Percentiles rank a stretch among this genome's conserved stretches.
phyloP scores from a whole-genome alignment of 345 rosid genomes.

The Chamaenerion angustifolium region DNA sequence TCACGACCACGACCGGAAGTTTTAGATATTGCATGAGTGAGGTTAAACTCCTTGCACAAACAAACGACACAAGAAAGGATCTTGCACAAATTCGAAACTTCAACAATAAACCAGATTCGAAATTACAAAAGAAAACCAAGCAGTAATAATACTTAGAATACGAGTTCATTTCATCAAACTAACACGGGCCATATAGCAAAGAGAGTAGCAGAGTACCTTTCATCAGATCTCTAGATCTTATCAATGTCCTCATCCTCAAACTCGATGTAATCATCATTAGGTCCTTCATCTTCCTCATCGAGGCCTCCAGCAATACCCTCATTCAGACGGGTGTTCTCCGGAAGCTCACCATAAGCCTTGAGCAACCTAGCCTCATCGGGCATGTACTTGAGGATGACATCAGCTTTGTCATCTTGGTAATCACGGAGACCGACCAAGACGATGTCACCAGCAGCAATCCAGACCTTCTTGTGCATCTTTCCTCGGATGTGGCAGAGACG shows the following conservation, averaged over 20 bases:
- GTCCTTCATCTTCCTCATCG: slow-evolving; percentile 21
- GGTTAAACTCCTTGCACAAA: no score
- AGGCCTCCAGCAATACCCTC: slow-evolving; percentile 19
- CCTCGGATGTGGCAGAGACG: slow-evolving; percentile 30
- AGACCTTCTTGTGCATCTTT: slow-evolving; percentile 34
- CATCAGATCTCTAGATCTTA: slow-evolving; percentile 9
- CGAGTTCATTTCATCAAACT: no score
- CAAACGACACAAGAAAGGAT: no score
- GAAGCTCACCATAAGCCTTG: slow-evolving; percentile 12
- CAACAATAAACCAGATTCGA: no score
- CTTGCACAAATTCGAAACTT: no score
- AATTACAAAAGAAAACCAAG: no score
- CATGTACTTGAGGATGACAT: slow-evolving; percentile 26
- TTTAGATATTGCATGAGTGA: slow-evolving; percentile 45
- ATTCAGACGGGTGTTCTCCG: slow-evolving; percentile 13
- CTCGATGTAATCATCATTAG: slow-evolving; percentile 21
- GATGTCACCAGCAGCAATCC: slow-evolving; percentile 2
- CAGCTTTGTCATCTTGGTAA: slow-evolving; percentile 31
- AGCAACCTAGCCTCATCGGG: slow-evolving; percentile 21
- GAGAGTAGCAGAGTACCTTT: no score
- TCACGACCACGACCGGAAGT: background rate
- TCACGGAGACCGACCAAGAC: slow-evolving; percentile 26
- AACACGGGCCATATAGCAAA: no score
- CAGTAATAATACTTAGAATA: no score
- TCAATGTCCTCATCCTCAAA: slow-evolving; percentile 28